Evolutionary conservation across 768 basidiomycete species (phyloP), one percentile per base, ranked within the genome.

Genomic region (Ramaria rubella): DNA sequence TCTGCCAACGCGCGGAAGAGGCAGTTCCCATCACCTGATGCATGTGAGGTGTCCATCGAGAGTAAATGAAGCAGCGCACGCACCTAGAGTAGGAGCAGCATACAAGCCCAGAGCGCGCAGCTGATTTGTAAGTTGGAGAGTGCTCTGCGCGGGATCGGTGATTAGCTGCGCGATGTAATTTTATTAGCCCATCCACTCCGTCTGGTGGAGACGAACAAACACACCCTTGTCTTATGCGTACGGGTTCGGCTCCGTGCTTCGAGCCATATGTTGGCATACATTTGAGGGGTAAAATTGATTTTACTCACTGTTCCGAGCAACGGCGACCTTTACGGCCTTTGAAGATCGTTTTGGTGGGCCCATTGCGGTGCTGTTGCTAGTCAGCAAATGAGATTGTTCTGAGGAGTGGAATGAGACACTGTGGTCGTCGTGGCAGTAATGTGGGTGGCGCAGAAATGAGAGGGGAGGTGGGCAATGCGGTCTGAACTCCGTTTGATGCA

Each of bases 1-100:
- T 95, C 93, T 45, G 86, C 85, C 54, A 94, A 77, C 0, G 93
- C 90, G 45, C 92, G 85, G 71, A 94, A 96, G 60, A 96, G 81
- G 70, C 93, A 96, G 72, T 94, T 95, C 46, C 94, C 93, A 69
- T 95, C 89, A 50, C 52, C 52, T 54, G 43, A 9, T 23, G 17
- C 11, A 4, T 33, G 33, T 51, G 11, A 23, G 29, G 17, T 38
- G 21, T 17, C 26, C 29, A 14, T 24, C 14, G 38, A 44, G 15
- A n/a, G 8, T n/a, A 52, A 34, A 34, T 14, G 1, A 21, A 54
- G 2, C 14, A 29, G 26, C 24, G 2, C n/a, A 24, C 26, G 3
- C 19, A 54, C 90, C 92, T 42, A 90, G 70, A 17, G 89, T 94
- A 61, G 82, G 77, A 3, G 89, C 88, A n/a, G 92, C 86, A 68